These are phyloP conservation scores for Fraxinus pennsylvanica DNA, from an alignment of 257 asterid genomes.

Conservation along the genomic window DNA sequence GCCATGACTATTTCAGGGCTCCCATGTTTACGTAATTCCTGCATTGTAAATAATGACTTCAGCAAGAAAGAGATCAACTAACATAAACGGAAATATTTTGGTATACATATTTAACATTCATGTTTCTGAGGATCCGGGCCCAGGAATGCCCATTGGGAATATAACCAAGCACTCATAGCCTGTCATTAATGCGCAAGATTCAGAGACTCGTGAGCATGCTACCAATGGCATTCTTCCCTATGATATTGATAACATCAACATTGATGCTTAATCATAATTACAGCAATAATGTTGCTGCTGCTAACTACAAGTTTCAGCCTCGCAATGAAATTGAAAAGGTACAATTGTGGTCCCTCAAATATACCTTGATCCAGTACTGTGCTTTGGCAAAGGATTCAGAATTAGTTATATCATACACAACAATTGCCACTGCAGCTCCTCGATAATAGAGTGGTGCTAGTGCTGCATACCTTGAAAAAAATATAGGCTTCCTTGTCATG, in stretches of 20 bases:
- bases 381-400: slow-evolving; percentile 86
- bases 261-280: background rate
- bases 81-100: background rate
- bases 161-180: background rate
- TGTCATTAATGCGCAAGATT: background rate
- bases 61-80: slow-evolving; percentile 3
- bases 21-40: slow-evolving; percentile 98
- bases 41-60: slow-evolving; percentile 14
- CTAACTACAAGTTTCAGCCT: background rate
- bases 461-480: slow-evolving; percentile 66
- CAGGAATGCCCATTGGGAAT: background rate
- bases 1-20: slow-evolving; percentile 97
- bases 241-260: background rate
- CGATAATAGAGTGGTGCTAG: slow-evolving; percentile 85
- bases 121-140: slow-evolving; percentile 14
- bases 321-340: background rate
- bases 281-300: background rate
- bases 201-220: background rate
- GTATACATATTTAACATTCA: background rate
- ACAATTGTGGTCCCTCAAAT: background rate
- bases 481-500: slow-evolving; percentile 15
- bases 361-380: slow-evolving; percentile 90
- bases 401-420: slow-evolving; percentile 89
- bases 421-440: slow-evolving; percentile 90
- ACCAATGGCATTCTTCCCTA: background rate